phyloP scores from a whole-genome alignment of 176 grass and related monocot species.

The Ampelocalamus luodianensis region DNA sequence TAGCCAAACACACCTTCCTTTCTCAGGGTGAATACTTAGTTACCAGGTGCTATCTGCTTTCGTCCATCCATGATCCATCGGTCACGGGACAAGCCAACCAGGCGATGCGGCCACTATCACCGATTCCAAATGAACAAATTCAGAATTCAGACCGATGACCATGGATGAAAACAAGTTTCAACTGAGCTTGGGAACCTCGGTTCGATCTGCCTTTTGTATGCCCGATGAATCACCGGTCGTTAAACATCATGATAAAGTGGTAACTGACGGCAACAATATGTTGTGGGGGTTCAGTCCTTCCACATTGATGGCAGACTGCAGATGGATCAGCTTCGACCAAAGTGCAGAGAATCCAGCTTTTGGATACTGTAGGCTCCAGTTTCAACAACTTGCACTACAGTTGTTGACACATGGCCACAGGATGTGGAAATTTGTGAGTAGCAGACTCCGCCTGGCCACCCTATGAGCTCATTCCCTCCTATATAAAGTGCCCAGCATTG shows the following conservation, averaged over 20 bases:
- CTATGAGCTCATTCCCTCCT: slow-evolving; percentile 3
- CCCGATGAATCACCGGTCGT: neutral
- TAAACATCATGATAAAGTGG: slow-evolving; percentile 10
- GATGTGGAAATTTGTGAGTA: slow-evolving; percentile 26
- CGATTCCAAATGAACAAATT: neutral
- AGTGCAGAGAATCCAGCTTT: slow-evolving; percentile 10
- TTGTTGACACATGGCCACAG: neutral
- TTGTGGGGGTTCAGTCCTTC: neutral
- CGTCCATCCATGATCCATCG: neutral
- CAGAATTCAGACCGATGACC: slow-evolving; percentile 4
- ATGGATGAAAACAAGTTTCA: neutral
- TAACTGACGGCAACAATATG: neutral
- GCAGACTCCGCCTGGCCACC: slow-evolving; percentile 28
- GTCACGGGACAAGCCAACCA: neutral
- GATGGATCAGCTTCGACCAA: neutral
- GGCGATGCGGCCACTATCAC: neutral
- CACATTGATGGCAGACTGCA: neutral
- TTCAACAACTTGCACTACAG: slow-evolving; percentile 2
- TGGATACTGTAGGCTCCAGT: neutral
- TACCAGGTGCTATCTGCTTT: neutral
- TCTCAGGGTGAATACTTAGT: too few species aligned
- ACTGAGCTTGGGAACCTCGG: neutral
- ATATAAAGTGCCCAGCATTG: slow-evolving; percentile 41
- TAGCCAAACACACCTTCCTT: neutral
- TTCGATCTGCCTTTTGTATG: neutral